Evolutionary conservation across 257 asterid genomes (phyloP).

Genomic region (Ilex asprella): DNA sequence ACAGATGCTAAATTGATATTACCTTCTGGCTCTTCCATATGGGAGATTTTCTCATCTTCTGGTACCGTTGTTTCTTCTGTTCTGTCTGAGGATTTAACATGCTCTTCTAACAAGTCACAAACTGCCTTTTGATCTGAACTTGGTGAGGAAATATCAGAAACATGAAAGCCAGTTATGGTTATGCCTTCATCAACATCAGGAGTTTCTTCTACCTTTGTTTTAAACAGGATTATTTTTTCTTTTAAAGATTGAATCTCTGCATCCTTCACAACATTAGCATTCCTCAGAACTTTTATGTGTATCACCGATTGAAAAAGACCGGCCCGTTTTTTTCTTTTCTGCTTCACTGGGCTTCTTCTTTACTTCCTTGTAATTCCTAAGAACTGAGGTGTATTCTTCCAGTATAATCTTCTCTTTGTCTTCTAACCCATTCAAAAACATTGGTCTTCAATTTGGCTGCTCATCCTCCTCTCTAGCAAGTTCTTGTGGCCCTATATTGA

Average conservation of each 20-base stretch:
- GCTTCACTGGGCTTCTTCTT: slow-evolving; percentile 43
- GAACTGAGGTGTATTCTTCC: slow-evolving; percentile 32
- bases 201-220: slow-evolving; percentile 9
- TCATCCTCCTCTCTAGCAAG: slow-evolving; percentile 17
- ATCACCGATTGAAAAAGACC: slow-evolving; percentile 37
- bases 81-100: slow-evolving; percentile 1
- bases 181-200: slow-evolving; percentile 7
- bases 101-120: background rate
- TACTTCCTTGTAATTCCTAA: slow-evolving; percentile 35
- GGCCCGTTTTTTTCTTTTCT: slow-evolving; percentile 41
- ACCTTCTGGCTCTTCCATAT: slow-evolving; percentile 14
- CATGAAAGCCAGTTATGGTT: background rate
- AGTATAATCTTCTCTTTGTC: slow-evolving; percentile 39
- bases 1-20: slow-evolving; percentile 15
- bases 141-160: slow-evolving; percentile 6
- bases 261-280: slow-evolving; percentile 37
- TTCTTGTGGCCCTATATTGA: slow-evolving; percentile 15
- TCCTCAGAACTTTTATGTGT: slow-evolving; percentile 37
- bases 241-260: slow-evolving; percentile 34
- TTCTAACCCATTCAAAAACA: slow-evolving; percentile 33
- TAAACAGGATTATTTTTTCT: slow-evolving; percentile 18
- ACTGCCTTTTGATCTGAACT: slow-evolving; percentile 2
- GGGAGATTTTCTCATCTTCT: slow-evolving; percentile 16
- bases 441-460: slow-evolving; percentile 40
- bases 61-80: slow-evolving; percentile 6